Base-by-base conservation (phyloP, 2,329 filamentous ascomycete species). In the Fusarium coicis region DNA sequence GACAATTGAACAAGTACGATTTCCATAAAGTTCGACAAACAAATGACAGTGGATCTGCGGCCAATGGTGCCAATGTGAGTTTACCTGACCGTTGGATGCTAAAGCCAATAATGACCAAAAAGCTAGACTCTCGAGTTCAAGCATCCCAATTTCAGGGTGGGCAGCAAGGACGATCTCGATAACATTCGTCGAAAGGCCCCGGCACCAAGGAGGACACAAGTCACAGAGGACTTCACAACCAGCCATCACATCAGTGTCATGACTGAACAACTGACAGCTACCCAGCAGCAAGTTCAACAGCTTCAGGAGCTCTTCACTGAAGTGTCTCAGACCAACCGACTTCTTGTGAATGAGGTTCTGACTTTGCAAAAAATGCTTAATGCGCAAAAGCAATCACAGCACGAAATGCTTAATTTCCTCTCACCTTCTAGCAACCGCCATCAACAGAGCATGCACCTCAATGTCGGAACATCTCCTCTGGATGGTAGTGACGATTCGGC, bases 181-280 rank as follows among this genome's bases (percentile, higher is more conserved):
- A 98, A 98, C 76, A 99, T 99, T 79, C 91, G 95, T 78, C 89
- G 96, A 76, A 99, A 99, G 84, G 96, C 96, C 5, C 96, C 96
- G 1, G 95, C 96, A 4, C 93, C 96, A 7, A 88, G 96, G 74
- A 98, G 98, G 80, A 83, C 87, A 7, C 88, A 89, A 74, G 84
- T 85, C 16, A 81, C 86, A 23, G 92, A 91, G 63, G 95, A 97
- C 58, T 91, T 93, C 63, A 90, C 93, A 30, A 93, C 94, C 4
- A 92, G 91, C 30, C 95, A 97, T 80, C 96, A 98, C 81, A 92
- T 97, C 80, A 93, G 96, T 72, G 88, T 97, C 74, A 89, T 98
- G 77, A 96, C 94, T 81, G 93, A 94, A 77, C 95, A 97, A 76
- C 86, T 98, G 57, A 90, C 94, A 58, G 96, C 95, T 15, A 97